Base-by-base conservation (phyloP, 2,329 filamentous ascomycete genomes). In the Phialophora macrospora region DNA sequence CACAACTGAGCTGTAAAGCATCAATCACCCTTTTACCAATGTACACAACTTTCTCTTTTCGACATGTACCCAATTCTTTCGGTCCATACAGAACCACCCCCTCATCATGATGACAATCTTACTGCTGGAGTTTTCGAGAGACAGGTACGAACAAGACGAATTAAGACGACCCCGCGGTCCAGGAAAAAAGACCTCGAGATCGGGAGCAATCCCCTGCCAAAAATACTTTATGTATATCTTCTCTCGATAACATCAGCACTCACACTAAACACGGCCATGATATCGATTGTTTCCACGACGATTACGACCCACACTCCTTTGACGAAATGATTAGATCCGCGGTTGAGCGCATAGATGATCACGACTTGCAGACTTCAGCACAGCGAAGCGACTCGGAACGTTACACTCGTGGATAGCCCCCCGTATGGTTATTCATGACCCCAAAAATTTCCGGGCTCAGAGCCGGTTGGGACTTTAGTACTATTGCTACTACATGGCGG, bases 1-100 rank as follows among this genome's bases (percentile, higher is more conserved):
- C 65, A 60, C 62, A 58, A 41, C 60, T 69, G 60, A 69, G 56
- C 34, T 62, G 59, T 63, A 65, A 57, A 65, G 58, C 41, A 49
- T 65, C 32, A 63, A 60, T 57, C 48, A 54, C 46, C 32, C 30
- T 54, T 17, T 54, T 61, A 34, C 28, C 52, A 52, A n/a, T 65
- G 56, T 68, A 68, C 62, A 68, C 30, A 65, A 54, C 24, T 34
- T 48, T 56, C 38, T 24, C 41, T 30, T 51, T 30, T 34, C 52
- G 20, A 28, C 34, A 28, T 56, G 60, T 63, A 63, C 30, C 22
- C 14, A 46, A 38, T n/a, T 56, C 5, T 6, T 57, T 57, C 54
- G 60, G 52, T 24, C 38, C 56, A 20, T 63, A 54, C 60, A 41
- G 60, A 26, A 62, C 60, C 49, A 62, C 24, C 26, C 22, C 28